Evolutionary conservation across 305 asterid genomes (phyloP).

Genomic region (Plantago lanceolata): DNA sequence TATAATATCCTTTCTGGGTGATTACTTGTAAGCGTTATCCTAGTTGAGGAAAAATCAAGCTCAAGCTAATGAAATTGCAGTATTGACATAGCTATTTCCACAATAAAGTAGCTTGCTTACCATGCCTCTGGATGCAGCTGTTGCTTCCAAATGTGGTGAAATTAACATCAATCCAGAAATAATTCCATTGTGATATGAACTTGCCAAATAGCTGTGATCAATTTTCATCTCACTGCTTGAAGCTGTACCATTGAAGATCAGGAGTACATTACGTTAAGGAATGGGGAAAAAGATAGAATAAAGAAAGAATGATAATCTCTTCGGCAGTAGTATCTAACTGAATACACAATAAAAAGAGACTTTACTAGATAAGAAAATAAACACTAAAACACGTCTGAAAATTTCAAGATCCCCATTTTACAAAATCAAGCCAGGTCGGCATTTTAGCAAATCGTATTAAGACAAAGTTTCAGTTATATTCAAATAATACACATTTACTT

Average conservation of each 20-base stretch:
- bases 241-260: conserved; percentile 28
- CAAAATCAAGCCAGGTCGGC: background rate
- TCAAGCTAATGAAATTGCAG: conserved; percentile 3
- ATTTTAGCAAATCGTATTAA: background rate
- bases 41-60: background rate
- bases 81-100: conserved; percentile 18
- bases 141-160: conserved; percentile 46
- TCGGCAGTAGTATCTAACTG: background rate
- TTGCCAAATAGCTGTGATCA: conserved; percentile 74
- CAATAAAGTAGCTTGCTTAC: conserved; percentile 35
- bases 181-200: conserved; percentile 87
- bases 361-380: no score
- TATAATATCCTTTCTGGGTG: background rate
- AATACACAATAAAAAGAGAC: no score
- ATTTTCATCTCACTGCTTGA: conserved; percentile 39
- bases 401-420: no score
- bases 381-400: no score
- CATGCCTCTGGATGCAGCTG: conserved; percentile 37
- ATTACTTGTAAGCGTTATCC: conserved; percentile 1
- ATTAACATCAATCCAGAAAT: conserved; percentile 75
- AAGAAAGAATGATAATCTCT: background rate
- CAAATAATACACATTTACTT: background rate
- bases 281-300: background rate
- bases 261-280: background rate
- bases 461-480: background rate